These are phyloP conservation scores for Fusarium staphyleae DNA, from an alignment of 2,329 filamentous ascomycete genomes.

Conservation along the genomic window DNA sequence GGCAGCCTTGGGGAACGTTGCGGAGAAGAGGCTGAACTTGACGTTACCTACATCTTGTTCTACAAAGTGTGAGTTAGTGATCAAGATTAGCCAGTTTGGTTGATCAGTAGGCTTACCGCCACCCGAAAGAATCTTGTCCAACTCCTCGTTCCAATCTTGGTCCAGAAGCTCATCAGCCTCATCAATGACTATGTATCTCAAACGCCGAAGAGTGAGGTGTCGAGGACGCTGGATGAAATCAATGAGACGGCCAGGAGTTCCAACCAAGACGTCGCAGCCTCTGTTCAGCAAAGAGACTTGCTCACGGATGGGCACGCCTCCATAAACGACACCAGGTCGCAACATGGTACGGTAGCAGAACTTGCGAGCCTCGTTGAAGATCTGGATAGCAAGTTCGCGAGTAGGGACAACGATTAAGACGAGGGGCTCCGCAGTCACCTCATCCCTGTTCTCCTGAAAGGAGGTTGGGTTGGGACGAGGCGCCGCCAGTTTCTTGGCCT, in stretches of 20 bases:
- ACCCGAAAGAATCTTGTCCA: conserved; percentile 78
- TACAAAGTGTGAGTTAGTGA: conserved; percentile 52
- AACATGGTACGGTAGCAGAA: conserved; percentile 96
- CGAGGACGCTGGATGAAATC: conserved; percentile 81
- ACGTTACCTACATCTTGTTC: conserved; percentile 75
- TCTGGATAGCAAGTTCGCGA: conserved; percentile 90
- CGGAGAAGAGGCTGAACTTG: conserved; percentile 86
- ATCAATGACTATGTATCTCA: conserved; percentile 85
- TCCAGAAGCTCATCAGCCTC: conserved; percentile 94
- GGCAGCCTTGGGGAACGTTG: conserved; percentile 85
- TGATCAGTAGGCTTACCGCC: conserved; percentile 67
- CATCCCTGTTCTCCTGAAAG: conserved; percentile 57
- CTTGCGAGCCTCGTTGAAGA: conserved; percentile 92
- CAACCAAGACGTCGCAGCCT: conserved; percentile 90
- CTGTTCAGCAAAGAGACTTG: conserved; percentile 77
- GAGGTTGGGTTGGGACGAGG: conserved; percentile 71
- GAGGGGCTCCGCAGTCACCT: conserved; percentile 80
- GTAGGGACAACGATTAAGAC: conserved; percentile 87
- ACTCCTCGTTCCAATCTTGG: conserved; percentile 77
- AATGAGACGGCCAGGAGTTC: conserved; percentile 82
- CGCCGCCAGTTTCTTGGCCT: conserved; percentile 86
- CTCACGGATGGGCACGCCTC: conserved; percentile 74
- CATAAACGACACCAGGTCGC: conserved; percentile 88
- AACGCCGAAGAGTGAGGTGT: conserved; percentile 73
- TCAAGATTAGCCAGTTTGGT: conserved; percentile 4